phyloP scores from a whole-genome alignment of 129 eudicot genomes.

The Calendula officinalis region DNA sequence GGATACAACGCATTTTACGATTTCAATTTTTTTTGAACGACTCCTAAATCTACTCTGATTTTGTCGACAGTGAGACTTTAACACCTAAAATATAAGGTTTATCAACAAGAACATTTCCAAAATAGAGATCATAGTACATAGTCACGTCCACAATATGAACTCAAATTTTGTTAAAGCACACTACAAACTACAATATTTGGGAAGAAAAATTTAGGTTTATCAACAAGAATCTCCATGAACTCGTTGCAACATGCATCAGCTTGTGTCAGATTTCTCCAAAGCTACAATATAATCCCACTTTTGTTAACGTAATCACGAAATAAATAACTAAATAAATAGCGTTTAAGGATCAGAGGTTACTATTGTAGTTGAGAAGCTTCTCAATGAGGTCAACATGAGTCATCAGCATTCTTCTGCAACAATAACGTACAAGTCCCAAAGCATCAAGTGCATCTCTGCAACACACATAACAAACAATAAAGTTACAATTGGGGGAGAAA shows the following conservation, averaged over 20 bases:
- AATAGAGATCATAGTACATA: no score
- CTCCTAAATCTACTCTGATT: no score
- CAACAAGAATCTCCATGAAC: neutral
- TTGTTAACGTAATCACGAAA: neutral
- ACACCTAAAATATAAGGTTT: no score
- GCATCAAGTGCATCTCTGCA: constrained; percentile 97
- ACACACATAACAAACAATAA: constrained; percentile 10
- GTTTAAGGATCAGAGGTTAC: constrained; percentile 35
- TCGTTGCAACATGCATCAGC: constrained; percentile 32
- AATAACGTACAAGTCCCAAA: constrained; percentile 77
- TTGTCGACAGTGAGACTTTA: no score
- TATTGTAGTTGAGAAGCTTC: constrained; percentile 94
- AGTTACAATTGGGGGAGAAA: neutral
- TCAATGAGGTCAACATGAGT: constrained; percentile 97
- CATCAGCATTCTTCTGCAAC: constrained; percentile 98
- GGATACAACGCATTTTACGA: no score
- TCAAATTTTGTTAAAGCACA: no score
- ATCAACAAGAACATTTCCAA: no score
- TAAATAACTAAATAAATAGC: neutral
- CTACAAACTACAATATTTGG: no score
- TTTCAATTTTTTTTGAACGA: no score
- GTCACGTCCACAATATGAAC: no score
- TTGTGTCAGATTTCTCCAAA: constrained; percentile 83
- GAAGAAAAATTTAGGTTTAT: no score
- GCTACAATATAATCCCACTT: constrained; percentile 45